Percentiles rank a stretch among this genome's conserved stretches.
Conservation (phyloP, 2,329 filamentous ascomycete genomes). For the Ilyonectria robusta region DNA sequence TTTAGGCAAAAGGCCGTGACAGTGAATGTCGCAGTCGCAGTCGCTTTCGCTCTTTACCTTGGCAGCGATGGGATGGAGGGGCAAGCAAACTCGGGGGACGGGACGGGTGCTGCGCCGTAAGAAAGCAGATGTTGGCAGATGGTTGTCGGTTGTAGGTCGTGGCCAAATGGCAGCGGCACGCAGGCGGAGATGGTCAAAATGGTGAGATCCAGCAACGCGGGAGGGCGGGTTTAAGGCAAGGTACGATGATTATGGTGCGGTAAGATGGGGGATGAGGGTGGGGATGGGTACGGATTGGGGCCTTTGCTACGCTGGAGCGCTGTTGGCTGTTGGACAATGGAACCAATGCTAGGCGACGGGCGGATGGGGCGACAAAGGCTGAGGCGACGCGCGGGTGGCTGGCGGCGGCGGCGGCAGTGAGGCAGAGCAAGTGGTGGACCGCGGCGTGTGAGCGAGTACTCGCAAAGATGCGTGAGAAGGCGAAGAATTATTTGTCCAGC, state of each 20-base stretch:
- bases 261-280: constrained; percentile 6
- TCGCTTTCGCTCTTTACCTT: background rate
- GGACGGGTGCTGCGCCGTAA: background rate
- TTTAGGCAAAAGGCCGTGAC: background rate
- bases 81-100: constrained; percentile 15
- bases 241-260: constrained; percentile 12
- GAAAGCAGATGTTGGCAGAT: background rate
- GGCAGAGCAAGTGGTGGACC: background rate
- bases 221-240: constrained; percentile 20
- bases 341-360: constrained; percentile 4
- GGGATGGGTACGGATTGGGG: constrained; percentile 7
- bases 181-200: constrained; percentile 3
- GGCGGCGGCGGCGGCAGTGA: background rate
- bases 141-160: background rate
- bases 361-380: background rate
- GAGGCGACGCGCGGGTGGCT: constrained; percentile 5
- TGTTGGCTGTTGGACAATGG: background rate
- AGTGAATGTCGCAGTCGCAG: background rate
- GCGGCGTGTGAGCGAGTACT: background rate
- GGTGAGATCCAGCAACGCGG: constrained; percentile 17
- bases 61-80: constrained; percentile 3
- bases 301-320: background rate
- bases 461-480: background rate
- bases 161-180: background rate
- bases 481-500: constrained; percentile 8